Conservation (phyloP, 805 yeast genomes). For the Wickerhamiella domercqiae region DNA sequence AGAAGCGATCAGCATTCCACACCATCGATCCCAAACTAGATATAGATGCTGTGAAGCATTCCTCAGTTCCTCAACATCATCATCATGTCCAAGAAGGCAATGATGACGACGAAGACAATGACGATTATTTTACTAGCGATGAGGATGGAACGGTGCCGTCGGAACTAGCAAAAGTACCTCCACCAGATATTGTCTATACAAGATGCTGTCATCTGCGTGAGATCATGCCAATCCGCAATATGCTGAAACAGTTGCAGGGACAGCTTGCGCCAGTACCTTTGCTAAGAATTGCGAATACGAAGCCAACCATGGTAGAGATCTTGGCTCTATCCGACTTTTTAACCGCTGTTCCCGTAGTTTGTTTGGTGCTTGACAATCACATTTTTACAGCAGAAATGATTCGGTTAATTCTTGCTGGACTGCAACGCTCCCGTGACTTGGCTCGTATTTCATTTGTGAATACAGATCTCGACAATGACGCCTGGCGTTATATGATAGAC, state of each 20-base stretch:
- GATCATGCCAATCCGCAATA: slow-evolving; percentile 82
- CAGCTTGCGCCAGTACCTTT: slow-evolving; percentile 59
- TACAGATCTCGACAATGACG: slow-evolving; percentile 51
- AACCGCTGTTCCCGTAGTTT: slow-evolving; percentile 67
- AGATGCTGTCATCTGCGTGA: slow-evolving; percentile 88
- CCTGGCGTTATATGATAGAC: slow-evolving; percentile 71
- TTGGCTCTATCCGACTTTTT: slow-evolving; percentile 80
- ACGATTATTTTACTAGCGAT: slow-evolving; percentile 1
- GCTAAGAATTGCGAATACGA: slow-evolving; percentile 66
- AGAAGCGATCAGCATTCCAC: neutral
- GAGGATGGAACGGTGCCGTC: neutral
- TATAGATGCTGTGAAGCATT: neutral
- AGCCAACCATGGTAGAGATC: slow-evolving; percentile 78
- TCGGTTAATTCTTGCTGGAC: slow-evolving; percentile 51
- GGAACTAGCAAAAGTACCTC: slow-evolving; percentile 16
- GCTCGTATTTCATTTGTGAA: slow-evolving; percentile 66
- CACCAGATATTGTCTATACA: slow-evolving; percentile 66
- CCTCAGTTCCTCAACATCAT: neutral
- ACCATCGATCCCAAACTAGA: neutral
- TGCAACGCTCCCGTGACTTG: slow-evolving; percentile 48
- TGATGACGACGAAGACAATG: slow-evolving; percentile 19
- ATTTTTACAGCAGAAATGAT: slow-evolving; percentile 62
- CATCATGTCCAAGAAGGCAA: neutral
- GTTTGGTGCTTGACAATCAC: slow-evolving; percentile 67
- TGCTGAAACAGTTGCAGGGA: slow-evolving; percentile 63